Evolutionary conservation across 306 rosid species (phyloP), one percentile per base, ranked within the genome.

Genomic region (Medicago arabica): DNA sequence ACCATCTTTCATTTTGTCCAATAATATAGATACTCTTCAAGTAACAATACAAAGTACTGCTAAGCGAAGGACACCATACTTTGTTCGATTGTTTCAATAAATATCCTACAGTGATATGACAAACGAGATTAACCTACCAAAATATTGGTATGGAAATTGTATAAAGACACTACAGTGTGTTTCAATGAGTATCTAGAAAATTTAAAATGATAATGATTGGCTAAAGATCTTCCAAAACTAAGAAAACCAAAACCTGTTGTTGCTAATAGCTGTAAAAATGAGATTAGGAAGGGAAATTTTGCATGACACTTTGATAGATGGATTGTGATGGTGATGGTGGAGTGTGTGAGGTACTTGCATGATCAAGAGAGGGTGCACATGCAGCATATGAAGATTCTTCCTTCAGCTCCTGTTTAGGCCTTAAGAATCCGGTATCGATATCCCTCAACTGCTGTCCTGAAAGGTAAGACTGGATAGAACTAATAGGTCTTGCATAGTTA

Each of bases 341-440:
- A 44, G 15, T 3, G 50, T 0, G 74, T 17, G 92, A 68, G 43
- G 82, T 47, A 70, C 78, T 89, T 69, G 86, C 78, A 76, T 68
- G 86, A 73, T 86, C 96, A n/a, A 72, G 67, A 18, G 78, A 13
- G 38, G 89, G 84, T 5, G 84, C 31, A 76, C 85, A 80, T 18
- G 87, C 31, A 78, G 76, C 85, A 36, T 78, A 82, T 8, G 83
- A 47, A 36, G 68, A 8, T 38, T 86, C 89, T 40, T 91, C 97
- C 14, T 82, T 82, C 15, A 80, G 88, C 82, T 93, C 98, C 71
- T 86, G 94, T 81, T 91, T 89, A 44, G 96, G 96, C 79, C 85
- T 84, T 74, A 89, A 66, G 55, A 85, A 85, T 62, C 89, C 86
- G 9, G 66, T 9, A 9, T 81, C 92, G 14, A 78, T 77, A 55